Evolutionary conservation across 2,329 filamentous ascomycete species (phyloP), one percentile per base, ranked within the genome.

Genomic region (Rhynchosporium graminicola): DNA sequence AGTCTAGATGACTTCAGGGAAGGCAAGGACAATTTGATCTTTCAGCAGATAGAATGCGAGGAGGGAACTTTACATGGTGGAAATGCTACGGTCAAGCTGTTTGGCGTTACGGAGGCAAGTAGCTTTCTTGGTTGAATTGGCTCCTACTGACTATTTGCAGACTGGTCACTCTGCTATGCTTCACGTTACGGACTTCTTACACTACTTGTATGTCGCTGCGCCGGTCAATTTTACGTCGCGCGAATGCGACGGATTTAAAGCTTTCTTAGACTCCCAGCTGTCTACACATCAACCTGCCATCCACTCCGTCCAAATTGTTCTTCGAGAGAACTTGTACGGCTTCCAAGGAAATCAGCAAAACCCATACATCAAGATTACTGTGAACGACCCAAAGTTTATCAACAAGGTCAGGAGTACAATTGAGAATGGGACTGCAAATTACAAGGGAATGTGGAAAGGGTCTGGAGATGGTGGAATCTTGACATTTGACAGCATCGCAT

Each of bases 401-500:
- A 84, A 83, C 73, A 88, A 83, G 69, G 83, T 98, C 40, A 88
- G 95, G 51, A 83, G 81, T 3, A 81, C 86, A 0, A 89, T 99
- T 54, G 91, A 97, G 75, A 80, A 79, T 8, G 88, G 89, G 9
- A 81, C 84, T 63, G 89, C 90, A 63, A 97, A 98, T 74, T 98
- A 92, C 84, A 96, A 94, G 75, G 87, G 89, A 4, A 82, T 97
- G 76, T 99, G 95, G 94, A 89, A 87, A 68, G 83, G 80, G 26
- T 80, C 82, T 15, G 83, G 85, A 6, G 82, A 83, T 4, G 85
- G 84, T 26, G 89, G 89, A 26, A 87, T 98, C 67, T 84, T 93
- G 75, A 98, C 95, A 0, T 99, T 94, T 71, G 95, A 99, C 79
- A 97, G 89, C 69, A 93, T 99, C 62, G 91, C 96, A 80, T 99